A percentile compares a stretch with the other conserved stretches of the same genome.
Evolutionary conservation across 176 grass and related monocot genomes (phyloP).

Genomic region (Microstegium vimineum): DNA sequence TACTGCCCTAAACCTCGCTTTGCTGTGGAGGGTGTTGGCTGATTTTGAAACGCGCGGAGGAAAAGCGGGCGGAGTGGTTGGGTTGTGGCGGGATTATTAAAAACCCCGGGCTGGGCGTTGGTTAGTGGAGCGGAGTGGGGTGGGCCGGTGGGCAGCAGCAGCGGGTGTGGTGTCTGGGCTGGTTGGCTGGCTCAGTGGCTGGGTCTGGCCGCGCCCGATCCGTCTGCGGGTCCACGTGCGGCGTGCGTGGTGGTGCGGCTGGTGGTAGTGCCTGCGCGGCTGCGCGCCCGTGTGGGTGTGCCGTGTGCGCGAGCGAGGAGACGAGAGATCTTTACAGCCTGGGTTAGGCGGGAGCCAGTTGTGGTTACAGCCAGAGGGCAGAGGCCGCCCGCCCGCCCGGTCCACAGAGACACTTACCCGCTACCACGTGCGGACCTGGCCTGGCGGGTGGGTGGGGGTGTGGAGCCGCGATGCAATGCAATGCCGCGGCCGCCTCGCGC

Average conservation of each 20-base stretch:
- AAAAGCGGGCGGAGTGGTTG: constrained; percentile 34
- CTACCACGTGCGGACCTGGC: not conserved
- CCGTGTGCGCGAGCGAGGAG: not conserved
- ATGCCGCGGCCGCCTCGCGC: not conserved
- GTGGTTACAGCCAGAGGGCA: not conserved
- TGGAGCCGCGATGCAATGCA: not conserved
- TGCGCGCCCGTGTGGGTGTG: not conserved
- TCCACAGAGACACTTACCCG: not conserved
- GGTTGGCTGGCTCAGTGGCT: not conserved
- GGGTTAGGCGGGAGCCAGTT: not conserved
- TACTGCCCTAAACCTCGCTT: no score
- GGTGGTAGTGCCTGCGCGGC: not conserved
- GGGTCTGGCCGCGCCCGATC: not conserved
- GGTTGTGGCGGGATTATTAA: constrained; percentile 26
- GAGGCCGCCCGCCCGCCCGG: no score
- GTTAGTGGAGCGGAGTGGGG: constrained; percentile 32
- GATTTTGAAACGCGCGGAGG: constrained; percentile 18
- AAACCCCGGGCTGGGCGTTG: not conserved
- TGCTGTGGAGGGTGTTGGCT: not conserved
- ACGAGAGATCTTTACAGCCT: constrained; percentile 26
- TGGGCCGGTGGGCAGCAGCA: constrained; percentile 8
- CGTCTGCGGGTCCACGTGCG: not conserved
- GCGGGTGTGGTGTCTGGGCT: not conserved
- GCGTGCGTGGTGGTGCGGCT: not conserved
- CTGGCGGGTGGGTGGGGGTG: not conserved